Conservation (phyloP, 2,329 filamentous ascomycete species). For the Thielaviopsis cerberus region DNA sequence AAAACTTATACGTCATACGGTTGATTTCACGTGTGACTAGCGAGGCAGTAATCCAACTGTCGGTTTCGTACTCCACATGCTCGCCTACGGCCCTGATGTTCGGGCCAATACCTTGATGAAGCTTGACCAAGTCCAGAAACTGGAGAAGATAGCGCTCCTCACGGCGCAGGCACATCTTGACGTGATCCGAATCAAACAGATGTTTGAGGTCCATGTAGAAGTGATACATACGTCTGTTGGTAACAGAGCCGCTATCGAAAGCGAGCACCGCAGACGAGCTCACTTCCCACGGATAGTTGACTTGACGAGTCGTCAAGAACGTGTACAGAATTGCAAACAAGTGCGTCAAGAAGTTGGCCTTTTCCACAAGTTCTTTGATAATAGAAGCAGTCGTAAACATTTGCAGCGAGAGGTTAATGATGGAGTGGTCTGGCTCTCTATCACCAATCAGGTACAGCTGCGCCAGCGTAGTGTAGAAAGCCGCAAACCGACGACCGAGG, state of each 20-base stretch:
- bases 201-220: conserved; percentile 93
- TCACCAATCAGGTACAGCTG: conserved; percentile 93
- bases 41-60: conserved; percentile 93
- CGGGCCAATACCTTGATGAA: conserved; percentile 92
- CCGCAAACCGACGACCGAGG: conserved; percentile 80
- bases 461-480: conserved; percentile 79
- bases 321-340: conserved; percentile 94
- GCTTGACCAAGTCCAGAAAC: conserved; percentile 84
- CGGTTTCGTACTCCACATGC: conserved; percentile 94
- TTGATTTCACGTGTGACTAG: conserved; percentile 92
- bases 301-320: conserved; percentile 87
- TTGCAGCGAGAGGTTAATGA: conserved; percentile 91
- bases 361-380: conserved; percentile 82
- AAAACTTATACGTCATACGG: conserved; percentile 69
- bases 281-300: conserved; percentile 81
- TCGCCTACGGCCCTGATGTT: conserved; percentile 81
- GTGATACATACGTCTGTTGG: conserved; percentile 88
- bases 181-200: conserved; percentile 71
- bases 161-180: conserved; percentile 64
- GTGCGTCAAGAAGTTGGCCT: conserved; percentile 88
- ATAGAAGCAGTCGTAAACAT: conserved; percentile 95
- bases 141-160: conserved; percentile 82
- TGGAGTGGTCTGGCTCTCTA: conserved; percentile 89
- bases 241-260: conserved; percentile 86
- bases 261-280: conserved; percentile 71